These are phyloP conservation scores for Scleroderma citrinum DNA, from an alignment of 768 basidiomycete genomes.

Conservation along the genomic window DNA sequence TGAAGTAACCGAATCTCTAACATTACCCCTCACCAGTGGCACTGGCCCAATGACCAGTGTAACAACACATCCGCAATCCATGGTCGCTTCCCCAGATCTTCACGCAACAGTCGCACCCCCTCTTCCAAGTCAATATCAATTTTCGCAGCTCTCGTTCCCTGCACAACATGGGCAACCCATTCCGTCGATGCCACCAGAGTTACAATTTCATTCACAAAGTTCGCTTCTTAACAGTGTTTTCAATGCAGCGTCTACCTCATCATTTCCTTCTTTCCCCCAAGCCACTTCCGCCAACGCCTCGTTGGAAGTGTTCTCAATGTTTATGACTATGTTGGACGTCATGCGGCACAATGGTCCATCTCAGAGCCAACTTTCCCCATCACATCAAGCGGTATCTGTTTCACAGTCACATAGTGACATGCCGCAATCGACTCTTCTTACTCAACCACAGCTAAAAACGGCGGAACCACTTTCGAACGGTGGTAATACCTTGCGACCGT, in stretches of 20 bases:
- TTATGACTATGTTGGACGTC: slow-evolving; percentile 29
- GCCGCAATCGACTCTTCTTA: not conserved
- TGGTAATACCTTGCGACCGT: slow-evolving; percentile 1
- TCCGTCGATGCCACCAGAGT: slow-evolving; percentile 11
- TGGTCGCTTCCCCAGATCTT: not conserved
- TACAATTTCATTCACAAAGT: slow-evolving; percentile 1
- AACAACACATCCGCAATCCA: not conserved
- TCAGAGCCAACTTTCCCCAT: slow-evolving; percentile 15
- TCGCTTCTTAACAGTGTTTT: not conserved
- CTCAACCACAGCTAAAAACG: slow-evolving; percentile 2
- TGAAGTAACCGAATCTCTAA: slow-evolving; percentile 2
- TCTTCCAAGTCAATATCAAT: slow-evolving; percentile 8
- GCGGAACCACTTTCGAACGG: not conserved
- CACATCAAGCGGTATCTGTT: slow-evolving; percentile 10
- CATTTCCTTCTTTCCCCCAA: not conserved
- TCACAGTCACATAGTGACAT: slow-evolving; percentile 14
- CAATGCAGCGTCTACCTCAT: slow-evolving; percentile 1
- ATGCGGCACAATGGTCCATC: slow-evolving; percentile 17
- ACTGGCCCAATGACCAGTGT: not conserved
- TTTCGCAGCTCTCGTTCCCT: slow-evolving; percentile 15
- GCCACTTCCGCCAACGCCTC: not conserved
- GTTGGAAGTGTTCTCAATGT: not conserved
- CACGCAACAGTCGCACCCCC: not conserved
- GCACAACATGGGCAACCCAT: slow-evolving; percentile 10
- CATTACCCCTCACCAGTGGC: slow-evolving; percentile 1